Evolutionary conservation across 139 green algal genomes (phyloP), one percentile per base, ranked within the genome.

Genomic region (Chlamydomonas sp.): DNA sequence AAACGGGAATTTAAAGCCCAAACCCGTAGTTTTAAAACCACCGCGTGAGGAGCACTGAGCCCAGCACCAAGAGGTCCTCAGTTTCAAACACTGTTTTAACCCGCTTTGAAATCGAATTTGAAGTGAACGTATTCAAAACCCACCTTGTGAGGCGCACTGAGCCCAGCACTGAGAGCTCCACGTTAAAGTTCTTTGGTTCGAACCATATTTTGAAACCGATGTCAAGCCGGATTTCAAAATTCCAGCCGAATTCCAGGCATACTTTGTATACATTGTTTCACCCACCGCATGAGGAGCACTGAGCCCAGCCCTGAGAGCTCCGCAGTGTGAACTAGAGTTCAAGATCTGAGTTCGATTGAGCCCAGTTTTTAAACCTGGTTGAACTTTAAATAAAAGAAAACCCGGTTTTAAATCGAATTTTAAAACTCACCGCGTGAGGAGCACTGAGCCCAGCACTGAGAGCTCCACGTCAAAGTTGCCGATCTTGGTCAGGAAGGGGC

Each of bases 401-500:
- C 10, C 43, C 13, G 43, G 13, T 54, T 10, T 10, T n/a, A 54
- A 13, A 54, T 10, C 43, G 43, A n/a, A n/a, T n/a, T n/a, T n/a
- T n/a, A n/a, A n/a, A 48, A 67, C 67, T 65, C 48, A 48, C 48
- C 67, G 54, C 22, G 81, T 83, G 48, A 96, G 75, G 69, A 96
- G 54, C 28, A 96, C 67, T 24, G 79, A 84, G 33, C 71, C 76
- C 62, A 76, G 49, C 58, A 86, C 60, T 3, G 69, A 58, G 64
- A 98, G 79, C 69, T 98, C 93, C 30, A 96, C 86, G 62, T 94
- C 87, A 69, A 94, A 96, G 72, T 65, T 76, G 71, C 92, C 93
- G 30, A 98, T 86, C 58, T 84, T 81, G 33, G 86, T 92, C 5
- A 98, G 77, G 86, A 91, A 95, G 37, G 93, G 87, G 22, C 61